Conservation (phyloP, 371 early-diverging fungal species). For the Rhizopus arrhizus region DNA sequence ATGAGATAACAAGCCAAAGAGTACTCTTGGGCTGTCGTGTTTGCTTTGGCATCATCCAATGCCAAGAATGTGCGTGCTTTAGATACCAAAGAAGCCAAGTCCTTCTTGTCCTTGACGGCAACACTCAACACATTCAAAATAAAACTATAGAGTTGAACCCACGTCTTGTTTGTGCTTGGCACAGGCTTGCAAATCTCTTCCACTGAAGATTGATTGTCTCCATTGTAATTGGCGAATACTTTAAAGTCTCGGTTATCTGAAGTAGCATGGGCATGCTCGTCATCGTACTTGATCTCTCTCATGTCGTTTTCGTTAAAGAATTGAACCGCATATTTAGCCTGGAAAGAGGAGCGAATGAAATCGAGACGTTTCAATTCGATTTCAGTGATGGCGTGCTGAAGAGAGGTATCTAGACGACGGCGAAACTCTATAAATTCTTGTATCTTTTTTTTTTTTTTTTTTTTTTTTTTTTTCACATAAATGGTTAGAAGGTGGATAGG, state of each 20-base stretch:
- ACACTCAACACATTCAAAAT: conserved; percentile 33
- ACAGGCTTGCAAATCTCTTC: conserved; percentile 49
- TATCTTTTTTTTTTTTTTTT: conserved; percentile 43
- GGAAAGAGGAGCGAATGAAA: conserved; percentile 53
- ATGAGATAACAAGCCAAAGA: conserved; percentile 30
- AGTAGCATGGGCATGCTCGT: conserved; percentile 28
- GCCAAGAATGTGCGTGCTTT: conserved; percentile 23
- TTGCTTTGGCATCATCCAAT: conserved; percentile 13
- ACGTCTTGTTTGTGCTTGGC: conserved; percentile 36
- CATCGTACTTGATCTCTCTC: conserved; percentile 51
- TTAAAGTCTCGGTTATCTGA: conserved; percentile 70
- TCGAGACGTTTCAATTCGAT: conserved; percentile 63
- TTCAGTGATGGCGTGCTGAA: conserved; percentile 68
- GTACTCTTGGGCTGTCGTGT: conserved; percentile 33
- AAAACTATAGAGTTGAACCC: conserved; percentile 43
- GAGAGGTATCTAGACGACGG: conserved; percentile 67
- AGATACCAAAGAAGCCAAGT: conserved; percentile 19
- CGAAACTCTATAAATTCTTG: conserved; percentile 86
- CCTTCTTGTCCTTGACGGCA: conserved; percentile 33
- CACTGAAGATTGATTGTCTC: conserved; percentile 36
- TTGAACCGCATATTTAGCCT: conserved; percentile 55
- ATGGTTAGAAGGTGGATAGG: neutral
- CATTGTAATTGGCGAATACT: conserved; percentile 61
- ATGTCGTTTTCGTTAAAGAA: conserved; percentile 65
- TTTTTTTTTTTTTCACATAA: neutral